A percentile compares a stretch with the other conserved stretches of the same genome.
phyloP scores from a whole-genome alignment of 2,329 filamentous ascomycete genomes.

The Ambrosiella beaveri region DNA sequence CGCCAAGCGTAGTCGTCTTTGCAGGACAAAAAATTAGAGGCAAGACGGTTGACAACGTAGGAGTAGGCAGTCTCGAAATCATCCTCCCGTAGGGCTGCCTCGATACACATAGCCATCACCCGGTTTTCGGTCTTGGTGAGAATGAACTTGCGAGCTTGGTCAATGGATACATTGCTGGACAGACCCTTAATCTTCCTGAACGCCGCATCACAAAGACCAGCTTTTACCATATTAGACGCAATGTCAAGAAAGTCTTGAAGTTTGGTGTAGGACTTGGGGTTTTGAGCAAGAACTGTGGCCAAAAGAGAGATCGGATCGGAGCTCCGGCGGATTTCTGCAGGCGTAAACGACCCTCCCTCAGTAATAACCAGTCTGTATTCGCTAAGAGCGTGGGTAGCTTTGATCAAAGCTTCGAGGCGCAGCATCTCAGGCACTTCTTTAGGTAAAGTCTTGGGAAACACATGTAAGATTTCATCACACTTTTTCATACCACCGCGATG shows the following conservation, averaged over 20 bases:
- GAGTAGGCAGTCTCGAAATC: constrained; percentile 80
- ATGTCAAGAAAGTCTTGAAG: constrained; percentile 57
- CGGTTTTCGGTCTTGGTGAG: constrained; percentile 38
- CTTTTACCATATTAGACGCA: constrained; percentile 46
- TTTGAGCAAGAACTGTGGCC: constrained; percentile 58
- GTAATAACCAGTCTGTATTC: constrained; percentile 64
- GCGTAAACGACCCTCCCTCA: constrained; percentile 63
- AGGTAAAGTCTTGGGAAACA: constrained; percentile 42
- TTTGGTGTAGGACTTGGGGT: constrained; percentile 54
- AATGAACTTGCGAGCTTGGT: constrained; percentile 17
- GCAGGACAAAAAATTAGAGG: constrained; percentile 17
- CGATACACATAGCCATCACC: constrained; percentile 64
- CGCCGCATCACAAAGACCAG: constrained; percentile 22
- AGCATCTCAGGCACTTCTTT: constrained; percentile 32
- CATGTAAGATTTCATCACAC: constrained; percentile 52
- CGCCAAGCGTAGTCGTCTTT: constrained; percentile 58
- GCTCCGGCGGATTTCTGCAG: constrained; percentile 61
- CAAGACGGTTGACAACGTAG: constrained; percentile 56
- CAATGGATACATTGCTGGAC: constrained; percentile 13
- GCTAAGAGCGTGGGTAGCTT: constrained; percentile 57
- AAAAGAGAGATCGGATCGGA: constrained; percentile 58
- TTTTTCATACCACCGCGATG: constrained; percentile 61
- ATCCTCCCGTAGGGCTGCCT: constrained; percentile 57
- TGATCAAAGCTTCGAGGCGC: constrained; percentile 46
- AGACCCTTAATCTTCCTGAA: background rate